phyloP scores from a whole-genome alignment of 2,329 filamentous ascomycete species.

The Trichoderma sp. region DNA sequence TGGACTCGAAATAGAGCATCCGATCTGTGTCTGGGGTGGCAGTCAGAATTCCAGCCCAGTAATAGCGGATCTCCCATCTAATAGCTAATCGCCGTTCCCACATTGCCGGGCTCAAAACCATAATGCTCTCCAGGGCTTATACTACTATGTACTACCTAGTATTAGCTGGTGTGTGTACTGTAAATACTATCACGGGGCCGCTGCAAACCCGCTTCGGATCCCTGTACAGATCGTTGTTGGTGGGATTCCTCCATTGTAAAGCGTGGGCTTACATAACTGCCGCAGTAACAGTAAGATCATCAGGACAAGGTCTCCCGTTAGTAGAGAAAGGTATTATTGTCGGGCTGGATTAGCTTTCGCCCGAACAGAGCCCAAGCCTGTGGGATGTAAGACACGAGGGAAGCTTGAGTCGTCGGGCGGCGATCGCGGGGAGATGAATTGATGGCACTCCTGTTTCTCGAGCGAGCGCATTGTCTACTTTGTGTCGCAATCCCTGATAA shows the following conservation, averaged over 20 bases:
- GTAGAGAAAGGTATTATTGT: neutral
- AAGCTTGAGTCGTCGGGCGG: neutral
- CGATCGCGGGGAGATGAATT: neutral
- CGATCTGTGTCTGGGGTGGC: neutral
- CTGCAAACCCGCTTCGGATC: neutral
- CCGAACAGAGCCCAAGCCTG: neutral
- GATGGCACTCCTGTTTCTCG: neutral
- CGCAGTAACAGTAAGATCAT: neutral
- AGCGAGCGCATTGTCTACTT: neutral
- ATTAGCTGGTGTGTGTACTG: neutral
- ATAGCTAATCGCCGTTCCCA: neutral
- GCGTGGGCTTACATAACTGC: slow-evolving; percentile 4
- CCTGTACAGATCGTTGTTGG: neutral
- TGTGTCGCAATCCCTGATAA: neutral
- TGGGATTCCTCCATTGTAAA: neutral
- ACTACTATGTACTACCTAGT: too few relatives aligned
- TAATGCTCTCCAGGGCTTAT: too few relatives aligned
- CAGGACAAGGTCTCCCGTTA: neutral
- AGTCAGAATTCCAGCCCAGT: neutral
- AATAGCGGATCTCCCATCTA: neutral
- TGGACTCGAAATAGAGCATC: neutral
- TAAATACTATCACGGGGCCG: neutral
- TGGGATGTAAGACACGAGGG: neutral
- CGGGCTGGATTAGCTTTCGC: slow-evolving; percentile 18
- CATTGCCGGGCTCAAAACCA: neutral